Percentiles rank a stretch among this genome's conserved stretches.
phyloP scores from a whole-genome alignment of 148 eudicot genomes.

The Arbutus unedo region DNA sequence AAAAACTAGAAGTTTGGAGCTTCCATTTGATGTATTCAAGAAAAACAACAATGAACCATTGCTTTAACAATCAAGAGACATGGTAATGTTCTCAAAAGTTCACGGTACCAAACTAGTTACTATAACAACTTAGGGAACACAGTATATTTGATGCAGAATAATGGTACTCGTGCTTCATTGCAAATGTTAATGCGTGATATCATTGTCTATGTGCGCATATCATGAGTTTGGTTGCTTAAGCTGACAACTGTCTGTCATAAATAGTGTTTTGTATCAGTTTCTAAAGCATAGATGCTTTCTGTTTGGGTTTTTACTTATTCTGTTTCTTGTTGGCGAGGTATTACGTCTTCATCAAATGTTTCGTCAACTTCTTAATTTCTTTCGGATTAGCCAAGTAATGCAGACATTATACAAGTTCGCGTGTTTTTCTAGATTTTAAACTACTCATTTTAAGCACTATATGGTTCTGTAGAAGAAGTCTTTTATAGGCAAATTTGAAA shows the following conservation, averaged over 20 bases:
- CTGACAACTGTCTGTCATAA: background rate
- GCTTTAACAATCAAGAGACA: background rate
- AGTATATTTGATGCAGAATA: background rate
- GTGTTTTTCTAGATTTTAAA: background rate
- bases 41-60: background rate
- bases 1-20: background rate
- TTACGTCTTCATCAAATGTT: background rate
- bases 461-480: background rate
- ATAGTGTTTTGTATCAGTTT: background rate
- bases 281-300: background rate
- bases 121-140: background rate
- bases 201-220: background rate
- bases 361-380: background rate
- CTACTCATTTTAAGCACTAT: background rate
- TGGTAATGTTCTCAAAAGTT: background rate
- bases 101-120: background rate
- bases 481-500: background rate
- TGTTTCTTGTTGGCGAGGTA: background rate
- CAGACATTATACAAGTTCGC: background rate
- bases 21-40: background rate
- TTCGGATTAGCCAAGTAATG: background rate
- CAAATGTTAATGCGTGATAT: background rate
- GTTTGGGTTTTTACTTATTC: background rate
- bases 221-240: background rate
- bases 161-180: background rate